A percentile compares a stretch with the other conserved stretches of the same genome.
phyloP scores from a whole-genome alignment of 306 rosid genomes.

The Castanea mollissima region DNA sequence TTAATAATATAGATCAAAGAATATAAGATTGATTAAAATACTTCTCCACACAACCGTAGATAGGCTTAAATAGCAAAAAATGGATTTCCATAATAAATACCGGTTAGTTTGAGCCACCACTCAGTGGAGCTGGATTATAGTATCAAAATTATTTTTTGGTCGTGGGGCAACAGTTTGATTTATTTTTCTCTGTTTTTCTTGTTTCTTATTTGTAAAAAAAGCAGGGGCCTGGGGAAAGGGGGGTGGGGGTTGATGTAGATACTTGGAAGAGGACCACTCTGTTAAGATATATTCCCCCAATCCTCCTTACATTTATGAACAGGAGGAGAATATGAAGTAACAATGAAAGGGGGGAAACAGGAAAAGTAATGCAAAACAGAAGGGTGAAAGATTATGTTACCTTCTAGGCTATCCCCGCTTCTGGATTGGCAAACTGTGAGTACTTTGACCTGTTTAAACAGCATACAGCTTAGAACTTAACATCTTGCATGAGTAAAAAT shows the following conservation, averaged over 20 bases:
- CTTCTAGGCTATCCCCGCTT: conserved; percentile 44
- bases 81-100: not conserved
- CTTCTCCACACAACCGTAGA: not conserved
- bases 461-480: conserved; percentile 20
- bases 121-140: not conserved
- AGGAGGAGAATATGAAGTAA: not conserved
- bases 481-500: conserved; percentile 5
- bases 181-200: not conserved
- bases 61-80: not conserved
- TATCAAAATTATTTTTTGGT: not conserved
- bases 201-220: not conserved
- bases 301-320: not conserved
- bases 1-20: not conserved
- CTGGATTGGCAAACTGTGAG: conserved; percentile 80
- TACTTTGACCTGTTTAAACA: conserved; percentile 70
- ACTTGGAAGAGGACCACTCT: not conserved
- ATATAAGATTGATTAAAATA: not conserved
- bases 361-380: not conserved
- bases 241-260: not conserved
- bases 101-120: not conserved
- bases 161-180: not conserved
- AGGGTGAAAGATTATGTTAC: conserved; percentile 32
- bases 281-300: not conserved
- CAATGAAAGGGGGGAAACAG: not conserved
- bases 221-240: not conserved